Percentiles rank a stretch among this genome's conserved stretches.
phyloP scores from a whole-genome alignment of 176 grass and related monocot species.

The Carex pumila region DNA sequence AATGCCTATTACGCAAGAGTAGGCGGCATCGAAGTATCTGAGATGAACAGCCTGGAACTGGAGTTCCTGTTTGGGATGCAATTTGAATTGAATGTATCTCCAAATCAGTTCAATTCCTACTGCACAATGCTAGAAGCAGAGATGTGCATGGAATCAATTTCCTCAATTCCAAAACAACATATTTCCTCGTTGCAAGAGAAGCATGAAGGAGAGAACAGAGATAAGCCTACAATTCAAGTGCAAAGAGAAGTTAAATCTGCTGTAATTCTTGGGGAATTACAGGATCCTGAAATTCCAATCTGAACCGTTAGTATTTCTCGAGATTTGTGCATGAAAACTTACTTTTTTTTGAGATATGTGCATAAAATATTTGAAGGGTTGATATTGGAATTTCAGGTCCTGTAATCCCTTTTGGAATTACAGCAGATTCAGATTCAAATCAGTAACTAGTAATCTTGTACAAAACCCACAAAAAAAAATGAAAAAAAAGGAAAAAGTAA shows the following conservation, averaged over 20 bases:
- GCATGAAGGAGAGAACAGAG: not conserved
- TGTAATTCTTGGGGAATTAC: no score
- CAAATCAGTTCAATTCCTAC: constrained; percentile 44
- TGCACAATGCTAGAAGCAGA: constrained; percentile 48
- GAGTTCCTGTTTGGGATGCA: constrained; percentile 55
- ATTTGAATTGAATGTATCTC: constrained; percentile 63
- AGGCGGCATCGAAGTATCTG: constrained; percentile 40
- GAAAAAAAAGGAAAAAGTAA: no score
- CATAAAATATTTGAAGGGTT: no score
- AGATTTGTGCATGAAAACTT: no score
- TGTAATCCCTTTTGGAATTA: no score
- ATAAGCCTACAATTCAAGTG: not conserved
- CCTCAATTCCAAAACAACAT: not conserved
- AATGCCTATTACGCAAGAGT: constrained; percentile 75
- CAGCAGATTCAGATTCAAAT: no score
- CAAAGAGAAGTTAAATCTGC: not conserved
- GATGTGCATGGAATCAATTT: constrained; percentile 20
- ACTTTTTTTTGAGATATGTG: no score
- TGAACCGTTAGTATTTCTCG: no score
- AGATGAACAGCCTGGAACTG: constrained; percentile 70
- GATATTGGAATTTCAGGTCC: no score
- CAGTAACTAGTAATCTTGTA: not conserved
- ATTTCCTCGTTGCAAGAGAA: not conserved
- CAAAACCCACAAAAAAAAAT: not conserved
- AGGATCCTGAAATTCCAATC: no score